A percentile compares a stretch with the other conserved stretches of the same genome.
Evolutionary conservation across 352 stramenopile species (phyloP).

Genomic region (Phytophthora pisi): DNA sequence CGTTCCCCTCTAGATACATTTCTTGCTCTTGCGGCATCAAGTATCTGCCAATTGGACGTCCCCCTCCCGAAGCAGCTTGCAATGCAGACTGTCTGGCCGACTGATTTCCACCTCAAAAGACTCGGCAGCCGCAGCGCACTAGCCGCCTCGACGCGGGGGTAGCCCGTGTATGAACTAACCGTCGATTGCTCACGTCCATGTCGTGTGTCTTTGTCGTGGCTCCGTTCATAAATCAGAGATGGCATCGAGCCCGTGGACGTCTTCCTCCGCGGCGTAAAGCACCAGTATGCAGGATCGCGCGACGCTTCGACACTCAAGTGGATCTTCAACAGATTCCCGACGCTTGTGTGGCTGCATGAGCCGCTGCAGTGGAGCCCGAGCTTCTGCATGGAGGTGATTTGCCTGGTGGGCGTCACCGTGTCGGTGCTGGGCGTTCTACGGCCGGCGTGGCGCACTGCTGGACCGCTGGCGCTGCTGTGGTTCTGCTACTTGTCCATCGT

Average conservation of each 20-base stretch:
- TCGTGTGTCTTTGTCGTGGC: constrained; percentile 22
- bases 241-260: constrained; percentile 62
- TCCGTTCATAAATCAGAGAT: constrained; percentile 40
- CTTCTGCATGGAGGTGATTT: constrained; percentile 58
- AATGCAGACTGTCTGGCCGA: too few species aligned
- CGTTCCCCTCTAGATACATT: constrained; percentile 20
- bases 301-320: constrained; percentile 22
- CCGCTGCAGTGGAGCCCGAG: constrained; percentile 46
- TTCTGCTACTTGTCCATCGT: constrained; percentile 81
- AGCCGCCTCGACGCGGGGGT: constrained; percentile 3
- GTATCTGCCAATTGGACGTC: too few species aligned
- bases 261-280: constrained; percentile 49
- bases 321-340: constrained; percentile 44
- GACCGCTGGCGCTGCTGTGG: constrained; percentile 47
- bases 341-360: constrained; percentile 63
- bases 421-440: constrained; percentile 38
- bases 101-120: background rate
- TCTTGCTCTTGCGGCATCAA: constrained; percentile 11
- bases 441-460: constrained; percentile 37
- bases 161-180: too few species aligned
- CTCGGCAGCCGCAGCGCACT: background rate
- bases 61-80: too few species aligned
- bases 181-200: constrained; percentile 8
- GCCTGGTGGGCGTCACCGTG: constrained; percentile 38
- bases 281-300: constrained; percentile 10